These are phyloP conservation scores for Sarcocystis neurona DNA, from an alignment of 169 alveolate genomes.

Conservation along the genomic window DNA sequence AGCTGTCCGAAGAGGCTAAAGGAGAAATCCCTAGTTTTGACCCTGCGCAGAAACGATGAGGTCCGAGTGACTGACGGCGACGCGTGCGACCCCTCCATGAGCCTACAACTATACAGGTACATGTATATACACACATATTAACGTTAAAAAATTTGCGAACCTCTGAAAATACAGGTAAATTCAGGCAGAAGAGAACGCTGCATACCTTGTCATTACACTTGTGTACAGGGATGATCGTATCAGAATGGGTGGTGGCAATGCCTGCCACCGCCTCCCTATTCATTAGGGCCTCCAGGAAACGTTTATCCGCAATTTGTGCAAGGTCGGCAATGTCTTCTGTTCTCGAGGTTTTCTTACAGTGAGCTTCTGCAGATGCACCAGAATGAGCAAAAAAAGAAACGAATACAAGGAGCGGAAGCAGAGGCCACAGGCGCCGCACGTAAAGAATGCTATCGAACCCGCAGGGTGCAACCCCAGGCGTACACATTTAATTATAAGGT, in stretches of 20 bases:
- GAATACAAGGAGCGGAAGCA: too few species aligned
- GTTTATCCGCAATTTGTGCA: conserved; percentile 24
- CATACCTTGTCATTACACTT: conserved; percentile 38
- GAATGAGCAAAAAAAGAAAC: not conserved
- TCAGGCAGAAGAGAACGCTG: not conserved
- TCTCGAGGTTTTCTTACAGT: not conserved
- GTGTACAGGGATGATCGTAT: not conserved
- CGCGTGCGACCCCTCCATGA: not conserved
- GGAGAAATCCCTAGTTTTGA: not conserved
- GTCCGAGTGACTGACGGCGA: too few species aligned
- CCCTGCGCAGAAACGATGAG: not conserved
- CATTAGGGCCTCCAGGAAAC: conserved; percentile 40
- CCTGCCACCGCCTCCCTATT: conserved; percentile 61
- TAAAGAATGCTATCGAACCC: too few species aligned
- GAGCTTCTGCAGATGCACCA: not conserved
- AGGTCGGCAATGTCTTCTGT: conserved; percentile 29
- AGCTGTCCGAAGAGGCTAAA: too few species aligned
- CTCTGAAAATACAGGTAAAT: not conserved
- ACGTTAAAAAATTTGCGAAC: not conserved
- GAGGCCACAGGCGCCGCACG: too few species aligned
- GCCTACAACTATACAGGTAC: not conserved
- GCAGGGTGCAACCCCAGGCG: too few species aligned
- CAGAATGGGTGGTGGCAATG: conserved; percentile 29
- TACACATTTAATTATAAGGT: too few species aligned
- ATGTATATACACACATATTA: not conserved